phyloP scores from a whole-genome alignment of 768 basidiomycete species.

The Lentinula sp. region DNA sequence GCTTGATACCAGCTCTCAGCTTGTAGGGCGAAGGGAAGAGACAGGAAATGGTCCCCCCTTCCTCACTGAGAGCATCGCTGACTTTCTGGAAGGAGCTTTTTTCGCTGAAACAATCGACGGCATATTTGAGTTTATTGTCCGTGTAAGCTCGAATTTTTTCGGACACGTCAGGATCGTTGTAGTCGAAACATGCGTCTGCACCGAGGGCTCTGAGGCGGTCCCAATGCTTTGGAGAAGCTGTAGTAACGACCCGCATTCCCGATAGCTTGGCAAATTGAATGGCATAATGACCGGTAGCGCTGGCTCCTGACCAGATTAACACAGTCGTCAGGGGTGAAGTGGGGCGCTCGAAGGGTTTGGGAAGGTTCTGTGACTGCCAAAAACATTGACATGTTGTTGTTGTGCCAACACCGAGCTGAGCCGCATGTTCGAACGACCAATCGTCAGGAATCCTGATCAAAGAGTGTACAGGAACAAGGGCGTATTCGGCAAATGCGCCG shows the following conservation, averaged over 20 bases:
- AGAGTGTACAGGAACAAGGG: neutral
- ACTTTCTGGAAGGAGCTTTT: neutral
- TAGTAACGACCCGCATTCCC: conserved; percentile 25
- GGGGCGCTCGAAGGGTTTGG: neutral
- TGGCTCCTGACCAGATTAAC: conserved; percentile 22
- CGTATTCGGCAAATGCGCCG: conserved; percentile 9
- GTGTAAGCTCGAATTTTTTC: conserved; percentile 11
- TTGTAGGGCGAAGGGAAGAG: neutral
- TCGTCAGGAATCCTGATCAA: neutral
- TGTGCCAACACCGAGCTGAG: conserved; percentile 1
- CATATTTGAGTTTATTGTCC: conserved; percentile 1
- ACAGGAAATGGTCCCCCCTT: conserved; percentile 3
- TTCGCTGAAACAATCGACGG: conserved; percentile 7
- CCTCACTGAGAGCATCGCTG: conserved; percentile 4
- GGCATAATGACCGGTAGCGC: conserved; percentile 17
- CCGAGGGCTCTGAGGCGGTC: conserved; percentile 24
- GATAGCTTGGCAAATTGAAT: conserved; percentile 26
- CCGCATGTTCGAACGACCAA: conserved; percentile 6
- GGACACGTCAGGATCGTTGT: conserved; percentile 13
- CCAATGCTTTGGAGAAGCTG: conserved; percentile 24
- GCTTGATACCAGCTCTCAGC: neutral
- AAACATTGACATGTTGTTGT: conserved; percentile 6
- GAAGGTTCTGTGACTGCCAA: conserved; percentile 4
- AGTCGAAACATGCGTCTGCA: conserved; percentile 25
- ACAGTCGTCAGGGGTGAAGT: conserved; percentile 1